Evolutionary conservation across 306 rosid genomes (phyloP).

Genomic region (Vigna unguiculata): DNA sequence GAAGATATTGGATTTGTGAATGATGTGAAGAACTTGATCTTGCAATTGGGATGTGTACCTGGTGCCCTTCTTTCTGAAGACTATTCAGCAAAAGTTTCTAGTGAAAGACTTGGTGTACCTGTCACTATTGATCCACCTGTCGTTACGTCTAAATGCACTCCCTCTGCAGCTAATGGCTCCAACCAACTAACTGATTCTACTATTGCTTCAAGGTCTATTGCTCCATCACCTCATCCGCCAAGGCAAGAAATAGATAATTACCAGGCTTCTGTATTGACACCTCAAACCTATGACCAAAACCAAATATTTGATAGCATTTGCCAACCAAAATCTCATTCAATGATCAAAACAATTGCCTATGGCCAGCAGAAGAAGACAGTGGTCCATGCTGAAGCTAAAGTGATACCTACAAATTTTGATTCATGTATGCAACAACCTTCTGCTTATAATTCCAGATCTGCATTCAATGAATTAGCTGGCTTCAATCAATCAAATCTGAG

Average conservation of each 20-base stretch:
- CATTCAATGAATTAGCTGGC: conserved; percentile 45
- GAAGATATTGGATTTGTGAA: conserved; percentile 79
- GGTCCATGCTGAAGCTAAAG: conserved; percentile 67
- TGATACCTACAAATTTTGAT: conserved; percentile 55
- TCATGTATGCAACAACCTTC: conserved; percentile 54
- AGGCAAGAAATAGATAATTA: conserved; percentile 45
- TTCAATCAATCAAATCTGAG: conserved; percentile 53
- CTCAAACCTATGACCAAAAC: conserved; percentile 51
- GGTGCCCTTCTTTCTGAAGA: conserved; percentile 83
- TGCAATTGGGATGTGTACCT: conserved; percentile 74
- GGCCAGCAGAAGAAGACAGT: conserved; percentile 49
- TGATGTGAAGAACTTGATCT: conserved; percentile 73
- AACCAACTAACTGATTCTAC: conserved; percentile 51
- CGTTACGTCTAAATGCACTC: conserved; percentile 46
- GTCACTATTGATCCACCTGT: conserved; percentile 47
- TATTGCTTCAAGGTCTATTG: conserved; percentile 49
- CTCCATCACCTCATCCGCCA: conserved; percentile 55
- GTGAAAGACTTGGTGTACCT: conserved; percentile 49
- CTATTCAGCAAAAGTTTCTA: conserved; percentile 55
- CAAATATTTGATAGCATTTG: conserved; percentile 50
- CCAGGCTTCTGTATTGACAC: conserved; percentile 51
- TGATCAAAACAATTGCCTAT: conserved; percentile 46
- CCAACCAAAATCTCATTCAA: conserved; percentile 50
- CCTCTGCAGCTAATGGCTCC: conserved; percentile 42
- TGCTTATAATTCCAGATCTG: conserved; percentile 50